Conservation (phyloP, 495 filamentous ascomycete genomes). For the Rhypophila decipiens region DNA sequence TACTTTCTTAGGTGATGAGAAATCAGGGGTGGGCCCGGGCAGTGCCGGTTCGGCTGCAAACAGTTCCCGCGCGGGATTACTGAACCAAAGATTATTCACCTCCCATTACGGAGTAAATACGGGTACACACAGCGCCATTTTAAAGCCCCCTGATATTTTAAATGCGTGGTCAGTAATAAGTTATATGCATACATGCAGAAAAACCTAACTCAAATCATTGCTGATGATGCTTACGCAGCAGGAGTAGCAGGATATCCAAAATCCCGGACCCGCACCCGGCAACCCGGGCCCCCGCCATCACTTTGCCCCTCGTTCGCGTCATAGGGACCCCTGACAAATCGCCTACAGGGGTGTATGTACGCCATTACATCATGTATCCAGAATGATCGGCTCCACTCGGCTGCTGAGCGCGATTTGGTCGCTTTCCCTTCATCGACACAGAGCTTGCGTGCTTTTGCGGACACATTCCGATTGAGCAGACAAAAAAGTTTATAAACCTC, state of each 20-base stretch:
- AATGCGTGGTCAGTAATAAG: neutral
- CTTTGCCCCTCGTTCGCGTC: neutral
- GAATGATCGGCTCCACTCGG: neutral
- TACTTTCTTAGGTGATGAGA: constrained; percentile 4
- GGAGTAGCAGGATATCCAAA: neutral
- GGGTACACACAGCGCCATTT: too few relatives aligned
- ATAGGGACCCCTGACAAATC: constrained; percentile 1
- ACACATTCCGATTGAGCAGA: neutral
- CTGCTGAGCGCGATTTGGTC: neutral
- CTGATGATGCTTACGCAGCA: neutral
- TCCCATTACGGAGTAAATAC: too few relatives aligned
- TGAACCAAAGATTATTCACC: too few relatives aligned
- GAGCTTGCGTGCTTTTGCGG: neutral
- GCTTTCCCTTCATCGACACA: neutral
- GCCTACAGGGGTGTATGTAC: neutral
- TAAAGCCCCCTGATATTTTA: too few relatives aligned
- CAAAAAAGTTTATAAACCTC: too few relatives aligned
- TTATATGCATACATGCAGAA: neutral
- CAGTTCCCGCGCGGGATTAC: neutral
- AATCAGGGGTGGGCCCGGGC: neutral
- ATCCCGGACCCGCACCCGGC: neutral
- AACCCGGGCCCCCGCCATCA: too few relatives aligned
- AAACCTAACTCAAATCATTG: neutral
- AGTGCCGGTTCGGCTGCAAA: neutral
- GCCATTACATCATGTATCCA: constrained; percentile 1